phyloP scores from a whole-genome alignment of 2,329 filamentous ascomycete genomes.

The Pyrenochaeta sp. region DNA sequence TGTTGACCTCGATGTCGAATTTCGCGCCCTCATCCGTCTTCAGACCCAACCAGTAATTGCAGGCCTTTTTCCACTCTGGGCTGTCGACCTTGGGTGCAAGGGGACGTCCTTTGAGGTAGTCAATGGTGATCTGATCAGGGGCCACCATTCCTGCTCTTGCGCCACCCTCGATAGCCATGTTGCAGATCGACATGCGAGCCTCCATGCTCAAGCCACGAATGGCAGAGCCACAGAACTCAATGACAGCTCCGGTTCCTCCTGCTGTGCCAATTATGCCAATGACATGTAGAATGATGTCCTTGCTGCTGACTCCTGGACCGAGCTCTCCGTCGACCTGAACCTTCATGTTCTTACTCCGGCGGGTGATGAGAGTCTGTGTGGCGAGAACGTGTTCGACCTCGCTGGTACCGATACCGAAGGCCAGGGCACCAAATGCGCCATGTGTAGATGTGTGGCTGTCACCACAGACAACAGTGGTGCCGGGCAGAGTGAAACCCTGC shows the following conservation, averaged over 20 bases:
- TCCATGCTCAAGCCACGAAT: conserved; percentile 93
- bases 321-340: conserved; percentile 93
- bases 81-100: conserved; percentile 85
- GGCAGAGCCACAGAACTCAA: conserved; percentile 96
- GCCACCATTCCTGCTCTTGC: conserved; percentile 97
- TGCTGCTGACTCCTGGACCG: conserved; percentile 89
- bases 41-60: conserved; percentile 85
- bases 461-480: conserved; percentile 95
- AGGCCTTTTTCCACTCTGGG: conserved; percentile 87
- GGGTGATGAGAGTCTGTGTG: conserved; percentile 93
- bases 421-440: conserved; percentile 92
- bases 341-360: conserved; percentile 98
- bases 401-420: conserved; percentile 96
- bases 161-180: conserved; percentile 98
- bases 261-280: conserved; percentile 96
- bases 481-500: conserved; percentile 97
- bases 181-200: conserved; percentile 98
- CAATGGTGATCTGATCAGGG: conserved; percentile 90
- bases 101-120: conserved; percentile 91
- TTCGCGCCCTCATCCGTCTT: conserved; percentile 87
- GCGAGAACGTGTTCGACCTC: conserved; percentile 98
- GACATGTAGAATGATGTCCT: conserved; percentile 91
- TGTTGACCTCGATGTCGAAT: conserved; percentile 87
- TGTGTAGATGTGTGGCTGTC: conserved; percentile 99
- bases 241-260: conserved; percentile 91